phyloP scores from a whole-genome alignment of 805 yeast species.

The Spathaspora sp. region DNA sequence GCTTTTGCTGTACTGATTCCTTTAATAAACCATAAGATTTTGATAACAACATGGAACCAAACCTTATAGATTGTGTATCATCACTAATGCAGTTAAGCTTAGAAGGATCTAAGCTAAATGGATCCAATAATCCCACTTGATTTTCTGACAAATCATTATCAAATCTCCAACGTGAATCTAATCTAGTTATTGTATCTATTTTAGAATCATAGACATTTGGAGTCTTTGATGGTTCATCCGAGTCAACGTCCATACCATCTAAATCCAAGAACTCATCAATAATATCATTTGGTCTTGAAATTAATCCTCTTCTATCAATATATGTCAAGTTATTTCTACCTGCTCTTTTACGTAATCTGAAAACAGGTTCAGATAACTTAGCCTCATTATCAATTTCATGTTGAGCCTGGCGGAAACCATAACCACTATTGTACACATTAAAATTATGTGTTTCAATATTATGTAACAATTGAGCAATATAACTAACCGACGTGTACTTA shows the following conservation, averaged over 20 bases:
- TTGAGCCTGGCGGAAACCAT: conserved; percentile 15
- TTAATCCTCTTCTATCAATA: conserved; percentile 68
- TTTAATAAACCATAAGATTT: conserved; percentile 79
- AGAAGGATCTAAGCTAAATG: conserved; percentile 76
- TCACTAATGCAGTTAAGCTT: conserved; percentile 76
- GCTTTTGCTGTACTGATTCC: conserved; percentile 71
- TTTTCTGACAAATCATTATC: conserved; percentile 53
- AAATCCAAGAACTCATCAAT: conserved; percentile 13
- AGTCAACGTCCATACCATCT: conserved; percentile 19
- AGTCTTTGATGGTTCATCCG: conserved; percentile 15
- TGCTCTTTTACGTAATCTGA: conserved; percentile 66
- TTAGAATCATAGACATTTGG: conserved; percentile 45
- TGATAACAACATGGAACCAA: conserved; percentile 85
- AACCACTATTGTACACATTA: conserved; percentile 38
- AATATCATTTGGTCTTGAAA: conserved; percentile 16
- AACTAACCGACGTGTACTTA: conserved; percentile 22
- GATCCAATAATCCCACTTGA: conserved; percentile 36
- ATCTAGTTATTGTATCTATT: conserved; percentile 42
- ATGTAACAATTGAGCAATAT: conserved; percentile 35
- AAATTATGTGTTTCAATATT: conserved; percentile 38
- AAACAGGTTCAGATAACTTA: conserved; percentile 46
- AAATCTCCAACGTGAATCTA: conserved; percentile 63
- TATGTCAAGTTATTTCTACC: conserved; percentile 71
- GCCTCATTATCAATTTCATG: conserved; percentile 18
- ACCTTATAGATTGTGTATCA: conserved; percentile 84